Base-by-base conservation (phyloP, 257 asterid species). In the Gynochthodes officinalis region DNA sequence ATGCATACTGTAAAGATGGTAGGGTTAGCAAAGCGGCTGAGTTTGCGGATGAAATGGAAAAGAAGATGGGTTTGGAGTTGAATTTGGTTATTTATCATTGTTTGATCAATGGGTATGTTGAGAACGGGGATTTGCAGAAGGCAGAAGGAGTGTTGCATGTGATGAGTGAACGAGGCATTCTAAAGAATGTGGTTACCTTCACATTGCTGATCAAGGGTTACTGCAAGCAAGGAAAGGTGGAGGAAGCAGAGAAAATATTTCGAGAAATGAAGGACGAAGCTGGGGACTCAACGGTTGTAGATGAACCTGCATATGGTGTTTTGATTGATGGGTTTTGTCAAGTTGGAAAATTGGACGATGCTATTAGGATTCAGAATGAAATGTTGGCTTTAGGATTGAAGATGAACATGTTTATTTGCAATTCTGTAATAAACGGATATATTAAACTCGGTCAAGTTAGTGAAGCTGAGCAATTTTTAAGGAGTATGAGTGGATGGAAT, bases 41-140 rank as follows among this genome's bases (percentile, higher is more conserved):
- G 39, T 90, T 91, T 86, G 84, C 88, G 15, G 82, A 83, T 37
- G 87, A 88, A 32, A 74, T 91, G 88, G 96, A 86, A 71, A 78
- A 62, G 59, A 76, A 39, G 39, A 2, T 46, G 80, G 95, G 83
- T 16, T 70, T 89, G 76, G 87, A 88, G 78, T 33, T 88, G 82
- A 92, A 87, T 85, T 78, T 83, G 62, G 96, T 85, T 64, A 89
- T 83, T 48, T 95, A 84, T 78, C 89, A 95, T 83, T 77, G 84
- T 83, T 85, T 95, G 90, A 83, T 95, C 53, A 92, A 92, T 85
- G 96, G 96, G 76, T 85, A 75, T 79, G 89, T 83, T 63, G 93
- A 79, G 84, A 82, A 50, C 16, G 90, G 95, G 76, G 83, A 87
- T 80, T 44, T 84, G 82, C 78, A 75, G 60, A 91, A 90, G 55